Evolutionary conservation across 1,139 yeast genomes (phyloP), one percentile per base, ranked within the genome.

Genomic region (Lodderomyces jiufengensis): DNA sequence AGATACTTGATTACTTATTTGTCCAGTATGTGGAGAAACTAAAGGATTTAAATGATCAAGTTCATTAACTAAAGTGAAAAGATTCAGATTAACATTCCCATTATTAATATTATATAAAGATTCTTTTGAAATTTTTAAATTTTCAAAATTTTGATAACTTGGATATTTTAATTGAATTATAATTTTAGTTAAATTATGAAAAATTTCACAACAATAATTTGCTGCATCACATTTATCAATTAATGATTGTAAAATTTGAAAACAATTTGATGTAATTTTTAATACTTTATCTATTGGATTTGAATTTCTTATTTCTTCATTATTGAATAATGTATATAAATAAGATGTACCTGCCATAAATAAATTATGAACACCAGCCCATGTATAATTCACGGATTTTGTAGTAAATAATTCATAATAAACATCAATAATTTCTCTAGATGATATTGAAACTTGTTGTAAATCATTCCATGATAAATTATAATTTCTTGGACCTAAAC

Each of bases 321-420:
- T 77, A 52, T 83, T 84, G 52, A 84, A 86, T 10, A 86, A 67
- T 1, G 90, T 74, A 53, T 84, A 87, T 30, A 87, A 65, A 49
- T 80, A 86, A 2, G 95, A 83, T 14, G 92, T 83, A 1, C 95
- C 95, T 0, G 95, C 92, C 83, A 84, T 82, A 53, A 86, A 86
- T 38, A 86, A 63, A 55, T 86, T 87, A 55, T 87, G 95, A 2
- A 87, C 92, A 0, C 95, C 95, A 1, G 90, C 92, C 96, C 96
- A 88, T 0, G 96, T 86, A 58, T 84, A 88, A 55, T 87, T 87
- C 43, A 87, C 72, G 32, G 76, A 68, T 47, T 76, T 76, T 24
- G 70, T 70, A 14, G 63, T 58, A 45, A 75, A 75, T 29, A 87
- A 61, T 34, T 72, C 75, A 32, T 73, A 63, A 54, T 85, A 88